Evolutionary conservation across 495 filamentous ascomycete species (phyloP).

Genomic region (Tuber borchii): DNA sequence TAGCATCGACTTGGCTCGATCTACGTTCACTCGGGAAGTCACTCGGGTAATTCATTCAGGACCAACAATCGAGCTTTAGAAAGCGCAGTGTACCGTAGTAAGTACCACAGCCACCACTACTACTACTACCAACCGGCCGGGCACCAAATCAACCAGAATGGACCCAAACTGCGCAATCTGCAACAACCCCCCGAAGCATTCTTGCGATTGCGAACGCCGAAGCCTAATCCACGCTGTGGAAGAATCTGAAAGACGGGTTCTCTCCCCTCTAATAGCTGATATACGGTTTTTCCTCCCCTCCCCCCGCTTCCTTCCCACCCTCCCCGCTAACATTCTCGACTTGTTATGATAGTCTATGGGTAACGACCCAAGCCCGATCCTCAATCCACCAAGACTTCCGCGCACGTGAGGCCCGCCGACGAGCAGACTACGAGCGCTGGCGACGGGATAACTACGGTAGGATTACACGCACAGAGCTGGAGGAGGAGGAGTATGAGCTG

Average conservation of each 20-base stretch:
- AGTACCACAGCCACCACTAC: not conserved
- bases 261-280: constrained; percentile 56
- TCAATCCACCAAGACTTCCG: constrained; percentile 64
- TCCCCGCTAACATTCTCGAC: constrained; percentile 6
- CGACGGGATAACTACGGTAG: constrained; percentile 54
- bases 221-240: constrained; percentile 59
- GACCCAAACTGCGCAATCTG: constrained; percentile 69
- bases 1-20: not conserved
- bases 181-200: constrained; percentile 54
- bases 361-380: constrained; percentile 61
- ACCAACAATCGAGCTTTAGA: not conserved
- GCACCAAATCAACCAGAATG: constrained; percentile 45
- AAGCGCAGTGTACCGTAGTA: not conserved
- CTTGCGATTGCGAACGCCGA: constrained; percentile 64
- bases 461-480: constrained; percentile 55
- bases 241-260: constrained; percentile 59
- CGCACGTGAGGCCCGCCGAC: constrained; percentile 54
- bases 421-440: constrained; percentile 52
- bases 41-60: not conserved
- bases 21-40: not conserved
- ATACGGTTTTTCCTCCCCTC: constrained; percentile 51
- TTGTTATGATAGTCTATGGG: constrained; percentile 52
- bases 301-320: constrained; percentile 10
- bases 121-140: not conserved
- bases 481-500: constrained; percentile 53